Evolutionary conservation across 139 green algal genomes (phyloP).

Genomic region (Auxenochlorella pyrenoidosa): DNA sequence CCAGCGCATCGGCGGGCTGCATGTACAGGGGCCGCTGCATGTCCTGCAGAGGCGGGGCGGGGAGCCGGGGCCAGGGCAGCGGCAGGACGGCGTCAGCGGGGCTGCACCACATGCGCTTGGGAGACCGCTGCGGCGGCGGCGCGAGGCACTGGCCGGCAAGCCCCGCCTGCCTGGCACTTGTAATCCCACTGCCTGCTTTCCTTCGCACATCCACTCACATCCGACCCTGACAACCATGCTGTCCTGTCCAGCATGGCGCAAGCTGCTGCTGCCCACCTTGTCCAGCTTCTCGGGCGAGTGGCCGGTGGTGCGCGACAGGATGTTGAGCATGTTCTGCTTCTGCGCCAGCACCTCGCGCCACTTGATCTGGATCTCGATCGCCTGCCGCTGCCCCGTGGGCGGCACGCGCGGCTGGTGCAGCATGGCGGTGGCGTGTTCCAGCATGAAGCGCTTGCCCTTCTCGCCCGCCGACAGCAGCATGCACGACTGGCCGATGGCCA

Average conservation of each 20-base stretch:
- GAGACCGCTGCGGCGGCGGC: no score
- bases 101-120: no score
- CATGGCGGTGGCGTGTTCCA: slow-evolving; percentile 94
- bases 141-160: no score
- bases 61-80: not conserved
- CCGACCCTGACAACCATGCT: no score
- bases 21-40: slow-evolving; percentile 98
- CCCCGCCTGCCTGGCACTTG: no score
- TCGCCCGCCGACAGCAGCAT: slow-evolving; percentile 84
- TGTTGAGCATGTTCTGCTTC: slow-evolving; percentile 87
- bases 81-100: no score
- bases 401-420: slow-evolving; percentile 97
- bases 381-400: slow-evolving; percentile 91
- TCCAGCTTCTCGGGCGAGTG: slow-evolving; percentile 94
- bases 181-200: no score
- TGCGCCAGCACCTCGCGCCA: slow-evolving; percentile 88
- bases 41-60: slow-evolving; percentile 61
- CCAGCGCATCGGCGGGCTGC: slow-evolving; percentile 87
- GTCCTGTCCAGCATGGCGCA: no score
- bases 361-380: slow-evolving; percentile 95
- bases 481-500: slow-evolving; percentile 82
- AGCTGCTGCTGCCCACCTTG: slow-evolving; percentile 40
- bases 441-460: slow-evolving; percentile 90
- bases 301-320: slow-evolving; percentile 87
- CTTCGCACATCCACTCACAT: no score